These are phyloP conservation scores for Monsonia emarginata DNA, from an alignment of 441 rosid genomes.

Conservation along the genomic window DNA sequence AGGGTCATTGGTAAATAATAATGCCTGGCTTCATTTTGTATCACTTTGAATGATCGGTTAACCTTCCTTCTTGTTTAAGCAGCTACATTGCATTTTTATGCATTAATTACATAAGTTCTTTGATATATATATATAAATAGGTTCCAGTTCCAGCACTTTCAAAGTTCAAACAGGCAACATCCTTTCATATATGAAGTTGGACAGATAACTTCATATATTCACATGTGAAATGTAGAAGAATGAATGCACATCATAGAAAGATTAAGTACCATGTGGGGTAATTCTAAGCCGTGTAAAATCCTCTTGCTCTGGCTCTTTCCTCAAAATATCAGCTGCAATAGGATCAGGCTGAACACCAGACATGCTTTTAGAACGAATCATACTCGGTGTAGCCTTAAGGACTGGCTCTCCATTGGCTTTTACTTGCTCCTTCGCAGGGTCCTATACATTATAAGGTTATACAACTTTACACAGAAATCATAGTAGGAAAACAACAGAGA, in stretches of 20 bases:
- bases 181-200: background rate
- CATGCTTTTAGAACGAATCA: constrained; percentile 90
- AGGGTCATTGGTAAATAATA: background rate
- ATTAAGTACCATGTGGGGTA: constrained; percentile 52
- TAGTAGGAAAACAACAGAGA: background rate
- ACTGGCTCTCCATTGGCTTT: constrained; percentile 56
- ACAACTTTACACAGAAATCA: background rate
- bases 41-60: background rate
- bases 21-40: background rate
- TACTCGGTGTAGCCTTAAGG: constrained; percentile 51
- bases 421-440: constrained; percentile 27
- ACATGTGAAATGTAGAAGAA: background rate
- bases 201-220: background rate
- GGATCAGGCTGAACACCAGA: constrained; percentile 99
- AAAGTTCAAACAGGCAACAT: background rate
- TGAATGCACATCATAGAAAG: background rate
- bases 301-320: constrained; percentile 97
- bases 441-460: constrained; percentile 29
- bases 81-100: background rate
- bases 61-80: background rate
- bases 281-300: constrained; percentile 73
- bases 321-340: constrained; percentile 89
- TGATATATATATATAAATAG: no score
- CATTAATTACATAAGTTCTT: background rate
- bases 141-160: background rate